phyloP scores from a whole-genome alignment of 179 eudicot genomes.

The Amaranthus tricolor region DNA sequence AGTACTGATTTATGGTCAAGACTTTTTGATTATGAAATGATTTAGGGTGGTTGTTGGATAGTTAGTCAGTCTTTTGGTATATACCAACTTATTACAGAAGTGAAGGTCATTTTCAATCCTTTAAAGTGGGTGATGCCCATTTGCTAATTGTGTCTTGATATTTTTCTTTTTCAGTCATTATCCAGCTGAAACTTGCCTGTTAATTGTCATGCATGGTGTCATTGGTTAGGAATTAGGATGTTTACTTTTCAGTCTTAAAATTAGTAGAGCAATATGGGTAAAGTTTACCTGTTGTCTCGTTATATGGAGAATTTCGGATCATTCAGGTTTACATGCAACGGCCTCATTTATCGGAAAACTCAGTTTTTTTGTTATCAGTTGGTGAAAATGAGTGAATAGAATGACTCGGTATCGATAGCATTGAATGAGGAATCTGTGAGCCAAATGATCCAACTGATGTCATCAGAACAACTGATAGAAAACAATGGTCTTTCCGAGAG shows the following conservation, averaged over 20 bases:
- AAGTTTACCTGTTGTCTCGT: not conserved
- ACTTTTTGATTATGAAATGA: constrained; percentile 5
- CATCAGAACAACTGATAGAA: no score
- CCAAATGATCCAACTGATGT: not conserved
- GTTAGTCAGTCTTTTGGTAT: not conserved
- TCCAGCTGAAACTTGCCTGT: no score
- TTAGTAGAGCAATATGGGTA: not conserved
- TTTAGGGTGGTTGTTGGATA: constrained; percentile 13
- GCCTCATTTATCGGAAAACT: not conserved
- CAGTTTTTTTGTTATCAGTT: not conserved
- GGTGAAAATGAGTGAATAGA: not conserved
- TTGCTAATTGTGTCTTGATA: not conserved
- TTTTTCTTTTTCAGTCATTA: not conserved
- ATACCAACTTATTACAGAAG: not conserved
- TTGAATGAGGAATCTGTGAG: not conserved
- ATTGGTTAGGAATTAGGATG: not conserved
- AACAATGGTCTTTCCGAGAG: no score
- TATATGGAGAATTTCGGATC: not conserved
- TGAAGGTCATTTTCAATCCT: constrained; percentile 11
- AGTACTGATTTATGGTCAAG: constrained; percentile 5
- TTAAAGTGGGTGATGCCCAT: constrained; percentile 6
- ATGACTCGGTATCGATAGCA: no score
- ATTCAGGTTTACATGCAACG: not conserved
- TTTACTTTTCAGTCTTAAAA: not conserved
- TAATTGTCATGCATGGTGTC: not conserved